These are phyloP conservation scores for Annulohypoxylon maeteangense DNA, from an alignment of 495 filamentous ascomycete species.

Conservation along the genomic window DNA sequence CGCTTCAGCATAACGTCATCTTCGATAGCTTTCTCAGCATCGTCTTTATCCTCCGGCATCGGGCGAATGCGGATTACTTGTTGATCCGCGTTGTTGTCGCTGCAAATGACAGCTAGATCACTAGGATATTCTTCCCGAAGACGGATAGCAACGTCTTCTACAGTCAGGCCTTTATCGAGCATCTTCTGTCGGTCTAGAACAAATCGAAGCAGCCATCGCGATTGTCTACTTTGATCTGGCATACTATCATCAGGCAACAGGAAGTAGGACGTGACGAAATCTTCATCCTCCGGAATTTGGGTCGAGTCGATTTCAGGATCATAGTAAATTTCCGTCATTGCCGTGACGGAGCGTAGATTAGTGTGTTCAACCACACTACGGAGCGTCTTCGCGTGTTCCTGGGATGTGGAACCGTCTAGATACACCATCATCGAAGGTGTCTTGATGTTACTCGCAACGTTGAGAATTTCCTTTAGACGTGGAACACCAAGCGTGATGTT, in stretches of 20 bases:
- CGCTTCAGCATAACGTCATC: slow-evolving; percentile 91
- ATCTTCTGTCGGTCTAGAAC: slow-evolving; percentile 92
- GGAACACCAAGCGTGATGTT: slow-evolving; percentile 99
- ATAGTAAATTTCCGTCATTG: slow-evolving; percentile 94
- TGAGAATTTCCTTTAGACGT: slow-evolving; percentile 98
- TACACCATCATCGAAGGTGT: slow-evolving; percentile 98
- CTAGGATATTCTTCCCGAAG: slow-evolving; percentile 89
- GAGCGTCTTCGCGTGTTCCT: slow-evolving; percentile 85
- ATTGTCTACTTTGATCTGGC: slow-evolving; percentile 76
- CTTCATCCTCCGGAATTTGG: slow-evolving; percentile 83
- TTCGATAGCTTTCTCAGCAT: slow-evolving; percentile 82
- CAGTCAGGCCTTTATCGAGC: slow-evolving; percentile 90
- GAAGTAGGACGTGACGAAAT: slow-evolving; percentile 98
- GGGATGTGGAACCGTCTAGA: slow-evolving; percentile 69
- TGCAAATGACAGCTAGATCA: slow-evolving; percentile 93
- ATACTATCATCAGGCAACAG: slow-evolving; percentile 86
- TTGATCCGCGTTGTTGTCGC: slow-evolving; percentile 96
- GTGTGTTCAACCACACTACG: slow-evolving; percentile 94
- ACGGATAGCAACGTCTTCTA: slow-evolving; percentile 89
- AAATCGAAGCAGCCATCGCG: slow-evolving; percentile 94
- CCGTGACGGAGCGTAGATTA: slow-evolving; percentile 89
- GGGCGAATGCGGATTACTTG: slow-evolving; percentile 94
- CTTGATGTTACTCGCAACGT: slow-evolving; percentile 97
- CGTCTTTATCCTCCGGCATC: slow-evolving; percentile 77
- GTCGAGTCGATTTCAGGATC: slow-evolving; percentile 91